These are phyloP conservation scores for Apophysomyces trapeziformis DNA, from an alignment of 371 early-diverging fungal genomes.

Conservation along the genomic window DNA sequence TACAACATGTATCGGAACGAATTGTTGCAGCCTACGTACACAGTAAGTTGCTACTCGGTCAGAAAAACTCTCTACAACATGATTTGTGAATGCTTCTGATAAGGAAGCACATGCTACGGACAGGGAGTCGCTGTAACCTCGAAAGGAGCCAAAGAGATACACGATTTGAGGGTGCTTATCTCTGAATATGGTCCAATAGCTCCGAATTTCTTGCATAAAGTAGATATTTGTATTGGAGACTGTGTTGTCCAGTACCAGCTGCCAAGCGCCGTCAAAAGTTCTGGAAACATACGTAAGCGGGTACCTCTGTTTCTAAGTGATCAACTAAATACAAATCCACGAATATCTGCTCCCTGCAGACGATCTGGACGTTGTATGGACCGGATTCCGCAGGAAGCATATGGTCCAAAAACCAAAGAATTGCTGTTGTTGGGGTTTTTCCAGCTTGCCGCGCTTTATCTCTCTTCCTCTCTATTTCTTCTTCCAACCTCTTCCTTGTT, in stretches of 20 bases:
- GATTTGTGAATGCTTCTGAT: background rate
- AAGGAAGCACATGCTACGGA: background rate
- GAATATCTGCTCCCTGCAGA: background rate
- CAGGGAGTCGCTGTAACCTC: background rate
- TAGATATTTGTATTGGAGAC: background rate
- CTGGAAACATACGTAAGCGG: background rate
- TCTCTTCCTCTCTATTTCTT: background rate
- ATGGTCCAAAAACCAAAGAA: background rate
- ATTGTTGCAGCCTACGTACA: background rate
- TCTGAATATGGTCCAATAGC: background rate
- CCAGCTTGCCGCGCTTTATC: background rate
- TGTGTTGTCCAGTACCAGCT: background rate
- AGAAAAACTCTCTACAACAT: background rate
- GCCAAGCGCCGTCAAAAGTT: background rate
- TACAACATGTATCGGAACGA: background rate
- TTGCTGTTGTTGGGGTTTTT: background rate
- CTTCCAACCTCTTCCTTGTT: background rate
- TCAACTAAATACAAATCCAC: background rate
- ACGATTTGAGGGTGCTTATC: background rate
- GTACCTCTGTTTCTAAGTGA: background rate
- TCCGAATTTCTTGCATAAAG: background rate
- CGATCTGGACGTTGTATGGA: background rate
- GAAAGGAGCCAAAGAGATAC: background rate
- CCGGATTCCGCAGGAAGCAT: background rate
- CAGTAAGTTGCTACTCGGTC: background rate